phyloP scores from a whole-genome alignment of 1,139 yeast species.

The Diutina rugosa region DNA sequence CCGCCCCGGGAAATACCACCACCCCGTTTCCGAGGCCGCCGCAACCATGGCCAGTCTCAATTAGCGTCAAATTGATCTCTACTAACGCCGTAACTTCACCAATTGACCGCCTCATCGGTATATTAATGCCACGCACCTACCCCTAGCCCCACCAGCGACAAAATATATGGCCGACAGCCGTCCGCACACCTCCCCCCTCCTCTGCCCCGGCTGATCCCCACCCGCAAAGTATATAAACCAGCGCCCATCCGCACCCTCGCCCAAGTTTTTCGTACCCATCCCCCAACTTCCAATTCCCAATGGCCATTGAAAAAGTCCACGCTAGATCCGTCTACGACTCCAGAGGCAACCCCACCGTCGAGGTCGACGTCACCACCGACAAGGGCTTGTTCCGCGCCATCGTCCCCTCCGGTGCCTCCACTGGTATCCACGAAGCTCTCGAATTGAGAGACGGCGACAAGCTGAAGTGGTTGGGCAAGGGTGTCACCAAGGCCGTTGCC shows the following conservation, averaged over 20 bases:
- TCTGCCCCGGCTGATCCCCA: background rate
- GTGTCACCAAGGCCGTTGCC: slow-evolving; percentile 84
- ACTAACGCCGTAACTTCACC: background rate
- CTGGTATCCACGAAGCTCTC: slow-evolving; percentile 89
- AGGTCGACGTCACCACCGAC: slow-evolving; percentile 80
- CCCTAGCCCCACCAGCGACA: background rate
- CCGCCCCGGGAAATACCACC: background rate
- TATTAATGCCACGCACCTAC: background rate
- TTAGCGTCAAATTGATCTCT: background rate
- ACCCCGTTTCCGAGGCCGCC: background rate
- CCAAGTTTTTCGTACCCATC: background rate
- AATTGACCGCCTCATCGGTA: too few relatives aligned
- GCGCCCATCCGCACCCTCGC: background rate
- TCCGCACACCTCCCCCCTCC: background rate
- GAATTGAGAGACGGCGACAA: slow-evolving; percentile 94
- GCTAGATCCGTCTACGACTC: slow-evolving; percentile 96
- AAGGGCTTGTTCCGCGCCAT: slow-evolving; percentile 84
- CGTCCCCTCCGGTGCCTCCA: slow-evolving; percentile 96
- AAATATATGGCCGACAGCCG: background rate
- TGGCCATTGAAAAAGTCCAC: slow-evolving; percentile 46
- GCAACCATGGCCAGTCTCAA: background rate
- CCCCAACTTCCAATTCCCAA: slow-evolving; percentile 6
- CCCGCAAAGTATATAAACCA: background rate
- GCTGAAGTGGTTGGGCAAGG: slow-evolving; percentile 91
- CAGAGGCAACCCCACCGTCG: slow-evolving; percentile 97